These are phyloP conservation scores for Sarocladium kiliense DNA, from an alignment of 2,329 filamentous ascomycete genomes.

Conservation along the genomic window DNA sequence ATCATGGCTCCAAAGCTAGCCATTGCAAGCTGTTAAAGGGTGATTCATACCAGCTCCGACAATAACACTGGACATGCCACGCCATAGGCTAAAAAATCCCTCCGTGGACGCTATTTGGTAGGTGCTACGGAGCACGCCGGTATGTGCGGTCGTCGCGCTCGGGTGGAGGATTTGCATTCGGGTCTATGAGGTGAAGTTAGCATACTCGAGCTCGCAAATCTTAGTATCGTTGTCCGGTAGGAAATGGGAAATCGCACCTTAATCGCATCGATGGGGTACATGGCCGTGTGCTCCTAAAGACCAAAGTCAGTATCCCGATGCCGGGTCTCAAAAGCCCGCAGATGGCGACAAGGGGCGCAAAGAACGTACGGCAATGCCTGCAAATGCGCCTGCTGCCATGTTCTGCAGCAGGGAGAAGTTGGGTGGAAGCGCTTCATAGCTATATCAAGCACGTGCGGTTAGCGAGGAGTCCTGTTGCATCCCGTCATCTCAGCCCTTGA, in stretches of 20 bases:
- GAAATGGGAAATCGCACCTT: slow-evolving; percentile 58
- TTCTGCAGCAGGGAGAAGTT: slow-evolving; percentile 94
- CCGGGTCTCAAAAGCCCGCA: not conserved
- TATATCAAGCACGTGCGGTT: slow-evolving; percentile 21
- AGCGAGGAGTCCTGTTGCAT: not conserved
- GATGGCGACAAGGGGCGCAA: slow-evolving; percentile 3
- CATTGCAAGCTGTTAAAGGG: not conserved
- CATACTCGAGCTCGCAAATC: too few relatives aligned
- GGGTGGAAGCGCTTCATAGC: slow-evolving; percentile 88
- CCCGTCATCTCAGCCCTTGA: not conserved
- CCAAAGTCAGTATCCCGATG: not conserved
- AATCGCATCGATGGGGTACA: slow-evolving; percentile 97
- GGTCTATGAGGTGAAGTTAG: slow-evolving; percentile 55
- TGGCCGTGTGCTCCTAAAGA: slow-evolving; percentile 86
- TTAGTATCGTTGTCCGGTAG: not conserved
- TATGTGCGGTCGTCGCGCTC: slow-evolving; percentile 70
- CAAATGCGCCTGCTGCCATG: slow-evolving; percentile 94
- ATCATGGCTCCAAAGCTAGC: not conserved
- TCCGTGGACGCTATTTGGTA: slow-evolving; percentile 88
- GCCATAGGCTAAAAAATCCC: slow-evolving; percentile 88
- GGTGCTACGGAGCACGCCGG: slow-evolving; percentile 85
- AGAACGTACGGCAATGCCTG: slow-evolving; percentile 78
- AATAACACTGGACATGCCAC: slow-evolving; percentile 93
- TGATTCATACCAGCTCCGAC: slow-evolving; percentile 75
- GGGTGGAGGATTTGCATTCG: slow-evolving; percentile 96